A percentile compares a stretch with the other conserved stretches of the same genome.
Evolutionary conservation across 1,284 basidiomycete genomes (phyloP).

Genomic region (Ganoderma boninense): DNA sequence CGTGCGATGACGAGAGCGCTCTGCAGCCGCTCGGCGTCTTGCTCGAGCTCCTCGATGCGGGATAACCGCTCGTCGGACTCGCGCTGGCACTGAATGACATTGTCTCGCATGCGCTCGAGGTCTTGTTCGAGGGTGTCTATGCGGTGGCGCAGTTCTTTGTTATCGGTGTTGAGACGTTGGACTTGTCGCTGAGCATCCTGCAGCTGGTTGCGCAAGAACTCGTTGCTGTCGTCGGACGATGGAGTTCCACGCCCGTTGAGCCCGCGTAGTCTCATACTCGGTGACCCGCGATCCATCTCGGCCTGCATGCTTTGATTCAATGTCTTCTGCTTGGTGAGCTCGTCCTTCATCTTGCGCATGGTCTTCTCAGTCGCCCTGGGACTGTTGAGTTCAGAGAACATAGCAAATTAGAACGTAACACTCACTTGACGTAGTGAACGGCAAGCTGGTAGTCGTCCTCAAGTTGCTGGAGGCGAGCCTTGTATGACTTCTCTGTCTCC

Average conservation of each 20-base stretch:
- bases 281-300: constrained; percentile 80
- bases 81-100: constrained; percentile 73
- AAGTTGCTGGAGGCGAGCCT: constrained; percentile 81
- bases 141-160: constrained; percentile 79
- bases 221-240: constrained; percentile 71
- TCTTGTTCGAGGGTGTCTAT: constrained; percentile 81
- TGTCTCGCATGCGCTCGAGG: constrained; percentile 75
- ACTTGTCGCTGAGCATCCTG: constrained; percentile 77
- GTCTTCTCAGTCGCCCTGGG: constrained; percentile 97
- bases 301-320: constrained; percentile 81
- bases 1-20: constrained; percentile 80
- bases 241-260: constrained; percentile 86
- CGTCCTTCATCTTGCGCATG: constrained; percentile 97
- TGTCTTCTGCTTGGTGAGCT: constrained; percentile 89
- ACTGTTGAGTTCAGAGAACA: constrained; percentile 33
- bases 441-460: constrained; percentile 96
- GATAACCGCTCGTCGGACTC: constrained; percentile 80
- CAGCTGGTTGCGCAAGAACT: constrained; percentile 72
- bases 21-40: constrained; percentile 82
- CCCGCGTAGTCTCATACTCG: constrained; percentile 64
- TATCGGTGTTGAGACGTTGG: constrained; percentile 74
- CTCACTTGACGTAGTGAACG: constrained; percentile 91
- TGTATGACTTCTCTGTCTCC: constrained; percentile 82
- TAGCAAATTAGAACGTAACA: constrained; percentile 28
- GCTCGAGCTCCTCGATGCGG: constrained; percentile 80